These are phyloP conservation scores for Sphaerostilbella broomeana DNA, from an alignment of 2,329 filamentous ascomycete genomes.

Conservation along the genomic window DNA sequence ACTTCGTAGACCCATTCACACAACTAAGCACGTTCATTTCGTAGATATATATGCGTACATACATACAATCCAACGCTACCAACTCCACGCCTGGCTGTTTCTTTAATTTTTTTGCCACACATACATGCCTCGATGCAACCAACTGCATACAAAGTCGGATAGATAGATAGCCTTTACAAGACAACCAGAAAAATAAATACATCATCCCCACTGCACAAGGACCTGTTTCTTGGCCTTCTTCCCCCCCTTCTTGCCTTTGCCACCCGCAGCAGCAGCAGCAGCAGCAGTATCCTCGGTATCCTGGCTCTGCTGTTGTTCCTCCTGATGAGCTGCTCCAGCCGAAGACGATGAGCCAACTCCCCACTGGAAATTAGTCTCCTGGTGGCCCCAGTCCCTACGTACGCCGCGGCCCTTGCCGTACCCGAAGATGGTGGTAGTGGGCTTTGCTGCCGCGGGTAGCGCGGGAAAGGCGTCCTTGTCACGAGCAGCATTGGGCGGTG, in stretches of 20 bases:
- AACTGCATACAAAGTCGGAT: too few species aligned
- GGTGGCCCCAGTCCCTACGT: constrained; percentile 44
- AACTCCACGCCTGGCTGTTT: too few species aligned
- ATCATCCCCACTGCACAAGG: constrained; percentile 53
- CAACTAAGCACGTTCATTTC: too few species aligned
- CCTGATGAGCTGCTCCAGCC: constrained; percentile 17
- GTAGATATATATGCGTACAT: too few species aligned
- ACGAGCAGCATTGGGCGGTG: constrained; percentile 19
- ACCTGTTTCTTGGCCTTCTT: constrained; percentile 57
- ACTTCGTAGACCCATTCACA: too few species aligned
- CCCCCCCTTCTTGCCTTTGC: constrained; percentile 50
- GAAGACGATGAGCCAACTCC: constrained; percentile 17
- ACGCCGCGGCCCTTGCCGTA: constrained; percentile 50
- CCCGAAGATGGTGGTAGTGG: constrained; percentile 54
- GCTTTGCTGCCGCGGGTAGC: constrained; percentile 70
- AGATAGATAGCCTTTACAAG: too few species aligned
- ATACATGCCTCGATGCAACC: too few species aligned
- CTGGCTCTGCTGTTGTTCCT: constrained; percentile 22
- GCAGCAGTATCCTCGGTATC: too few species aligned
- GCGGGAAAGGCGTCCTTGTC: constrained; percentile 69
- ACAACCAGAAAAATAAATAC: too few species aligned
- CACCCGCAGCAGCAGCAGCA: constrained; percentile 22
- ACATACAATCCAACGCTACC: too few species aligned
- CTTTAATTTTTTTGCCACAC: too few species aligned
- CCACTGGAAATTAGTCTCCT: constrained; percentile 50